A percentile compares a stretch with the other conserved stretches of the same genome.
phyloP scores from a whole-genome alignment of 2,329 filamentous ascomycete genomes.

The Colletotrichum magnum region DNA sequence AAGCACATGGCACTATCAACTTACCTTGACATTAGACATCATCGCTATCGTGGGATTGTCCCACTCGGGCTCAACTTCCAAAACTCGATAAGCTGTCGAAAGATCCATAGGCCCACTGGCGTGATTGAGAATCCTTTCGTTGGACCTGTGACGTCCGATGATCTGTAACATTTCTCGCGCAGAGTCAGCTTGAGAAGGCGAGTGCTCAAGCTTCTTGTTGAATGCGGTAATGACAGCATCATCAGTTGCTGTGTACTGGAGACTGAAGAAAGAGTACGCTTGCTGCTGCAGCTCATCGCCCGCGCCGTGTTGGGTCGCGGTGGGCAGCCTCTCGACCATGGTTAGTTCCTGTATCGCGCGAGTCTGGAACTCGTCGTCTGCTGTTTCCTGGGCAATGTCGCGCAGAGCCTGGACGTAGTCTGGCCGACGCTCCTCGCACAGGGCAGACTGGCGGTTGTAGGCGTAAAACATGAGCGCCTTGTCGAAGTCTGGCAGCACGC shows the following conservation, averaged over 20 bases:
- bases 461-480: slow-evolving; percentile 36
- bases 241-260: slow-evolving; percentile 36
- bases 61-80: slow-evolving; percentile 30
- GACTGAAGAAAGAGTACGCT: slow-evolving; percentile 37
- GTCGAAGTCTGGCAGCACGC: slow-evolving; percentile 39
- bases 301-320: slow-evolving; percentile 5
- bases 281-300: slow-evolving; percentile 36
- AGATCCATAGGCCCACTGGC: slow-evolving; percentile 32
- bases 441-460: slow-evolving; percentile 31
- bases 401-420: slow-evolving; percentile 31
- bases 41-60: slow-evolving; percentile 25
- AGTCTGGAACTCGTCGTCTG: slow-evolving; percentile 36
- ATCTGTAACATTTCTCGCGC: slow-evolving; percentile 43
- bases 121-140: slow-evolving; percentile 28
- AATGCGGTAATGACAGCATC: slow-evolving; percentile 43
- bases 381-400: slow-evolving; percentile 28
- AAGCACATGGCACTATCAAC: neutral
- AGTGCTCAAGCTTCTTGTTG: slow-evolving; percentile 42
- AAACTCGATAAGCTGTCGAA: slow-evolving; percentile 27
- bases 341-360: slow-evolving; percentile 37
- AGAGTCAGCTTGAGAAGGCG: slow-evolving; percentile 42
- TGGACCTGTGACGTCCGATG: slow-evolving; percentile 40
- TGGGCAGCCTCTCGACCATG: slow-evolving; percentile 27
- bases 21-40: slow-evolving; percentile 36
- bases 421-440: slow-evolving; percentile 32